A percentile compares a stretch with the other conserved stretches of the same genome.
These are phyloP conservation scores for Clarkia xantiana DNA, from an alignment of 345 rosid species.

Conservation along the genomic window DNA sequence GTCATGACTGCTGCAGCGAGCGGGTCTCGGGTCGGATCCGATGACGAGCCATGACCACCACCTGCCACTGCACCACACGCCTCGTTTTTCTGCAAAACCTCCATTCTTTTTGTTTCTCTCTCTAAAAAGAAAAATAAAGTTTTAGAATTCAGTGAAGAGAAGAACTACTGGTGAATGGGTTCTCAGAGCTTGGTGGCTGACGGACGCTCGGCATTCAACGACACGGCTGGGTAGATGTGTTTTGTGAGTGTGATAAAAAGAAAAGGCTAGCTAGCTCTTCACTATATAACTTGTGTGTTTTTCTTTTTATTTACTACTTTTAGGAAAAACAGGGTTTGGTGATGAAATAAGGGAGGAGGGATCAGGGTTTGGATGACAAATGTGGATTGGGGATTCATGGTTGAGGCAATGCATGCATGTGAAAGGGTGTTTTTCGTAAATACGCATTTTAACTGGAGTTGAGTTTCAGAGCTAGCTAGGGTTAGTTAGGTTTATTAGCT, in stretches of 20 bases:
- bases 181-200: conserved; percentile 30
- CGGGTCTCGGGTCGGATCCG: conserved; percentile 30
- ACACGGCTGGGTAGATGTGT: conserved; percentile 15
- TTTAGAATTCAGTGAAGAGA: conserved; percentile 18
- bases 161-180: conserved; percentile 11
- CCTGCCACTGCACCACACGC: conserved; percentile 44
- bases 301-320: conserved; percentile 7
- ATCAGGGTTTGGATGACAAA: conserved; percentile 13
- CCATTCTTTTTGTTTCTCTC: conserved; percentile 13
- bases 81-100: conserved; percentile 31
- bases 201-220: conserved; percentile 72
- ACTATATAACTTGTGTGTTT: not conserved
- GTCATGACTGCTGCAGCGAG: conserved; percentile 24
- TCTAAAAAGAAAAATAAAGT: conserved; percentile 29
- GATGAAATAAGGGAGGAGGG: conserved; percentile 19
- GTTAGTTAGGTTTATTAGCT: no score
- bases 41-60: conserved; percentile 27
- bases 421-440: not conserved
- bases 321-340: conserved; percentile 12
- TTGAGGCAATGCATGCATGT: not conserved
- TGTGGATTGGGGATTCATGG: conserved; percentile 27
- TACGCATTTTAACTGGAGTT: conserved; percentile 16
- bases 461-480: not conserved
- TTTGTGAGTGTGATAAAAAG: not conserved
- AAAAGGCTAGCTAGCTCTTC: no score